phyloP scores from a whole-genome alignment of 441 rosid species.

The Theobroma grandiflorum region DNA sequence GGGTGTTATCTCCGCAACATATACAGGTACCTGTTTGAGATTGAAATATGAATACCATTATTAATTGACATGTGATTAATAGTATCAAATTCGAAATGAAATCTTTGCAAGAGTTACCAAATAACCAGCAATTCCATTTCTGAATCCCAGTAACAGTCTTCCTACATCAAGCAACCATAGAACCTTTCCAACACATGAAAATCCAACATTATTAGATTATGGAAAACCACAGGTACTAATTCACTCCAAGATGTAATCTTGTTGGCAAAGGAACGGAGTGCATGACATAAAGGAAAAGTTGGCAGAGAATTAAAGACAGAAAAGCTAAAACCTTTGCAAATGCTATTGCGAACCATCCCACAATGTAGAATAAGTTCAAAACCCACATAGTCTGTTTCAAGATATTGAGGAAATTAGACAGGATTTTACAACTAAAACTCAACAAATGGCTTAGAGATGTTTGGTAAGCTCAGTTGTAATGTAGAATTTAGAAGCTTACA shows the following conservation, averaged over 20 bases:
- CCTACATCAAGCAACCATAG: slow-evolving; percentile 51
- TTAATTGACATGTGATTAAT: neutral
- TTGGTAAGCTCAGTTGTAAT: neutral
- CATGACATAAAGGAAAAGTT: neutral
- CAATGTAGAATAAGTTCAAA: slow-evolving; percentile 43
- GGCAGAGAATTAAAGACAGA: neutral
- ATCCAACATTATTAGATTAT: neutral
- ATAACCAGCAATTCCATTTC: slow-evolving; percentile 52
- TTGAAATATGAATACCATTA: neutral
- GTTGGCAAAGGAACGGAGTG: neutral
- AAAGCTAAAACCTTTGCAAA: slow-evolving; percentile 47
- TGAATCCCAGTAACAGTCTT: slow-evolving; percentile 50
- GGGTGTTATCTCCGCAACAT: slow-evolving; percentile 35
- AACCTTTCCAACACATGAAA: slow-evolving; percentile 34
- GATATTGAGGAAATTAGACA: slow-evolving; percentile 11
- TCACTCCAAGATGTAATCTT: neutral
- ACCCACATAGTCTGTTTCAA: slow-evolving; percentile 57
- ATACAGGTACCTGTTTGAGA: slow-evolving; percentile 30
- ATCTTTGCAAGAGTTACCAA: slow-evolving; percentile 40
- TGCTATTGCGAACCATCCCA: slow-evolving; percentile 59
- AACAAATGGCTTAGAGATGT: neutral
- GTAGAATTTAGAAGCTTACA: slow-evolving; percentile 31
- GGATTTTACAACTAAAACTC: neutral
- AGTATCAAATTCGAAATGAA: neutral
- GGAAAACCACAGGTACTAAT: neutral